phyloP scores from a whole-genome alignment of 2,329 filamentous ascomycete species.

The Aspergillus eucalypticola region DNA sequence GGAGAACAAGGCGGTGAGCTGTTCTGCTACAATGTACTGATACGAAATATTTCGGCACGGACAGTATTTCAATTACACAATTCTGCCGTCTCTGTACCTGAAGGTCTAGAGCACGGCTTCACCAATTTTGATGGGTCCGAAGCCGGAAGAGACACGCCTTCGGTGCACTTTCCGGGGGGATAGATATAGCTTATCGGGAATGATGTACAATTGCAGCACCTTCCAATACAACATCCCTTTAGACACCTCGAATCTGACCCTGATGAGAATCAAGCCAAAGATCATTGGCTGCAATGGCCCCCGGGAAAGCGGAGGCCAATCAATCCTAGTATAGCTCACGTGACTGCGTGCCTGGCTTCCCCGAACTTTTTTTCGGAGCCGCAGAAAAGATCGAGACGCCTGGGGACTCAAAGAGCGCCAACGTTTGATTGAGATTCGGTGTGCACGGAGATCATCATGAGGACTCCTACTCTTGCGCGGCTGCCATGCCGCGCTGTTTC shows the following conservation, averaged over 20 bases:
- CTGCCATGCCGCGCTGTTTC: constrained; percentile 41
- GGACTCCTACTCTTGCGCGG: constrained; percentile 44
- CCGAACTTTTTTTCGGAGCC: constrained; percentile 39
- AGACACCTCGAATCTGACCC: neutral
- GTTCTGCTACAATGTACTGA: neutral
- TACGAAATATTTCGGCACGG: neutral
- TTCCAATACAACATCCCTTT: neutral
- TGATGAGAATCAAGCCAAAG: neutral
- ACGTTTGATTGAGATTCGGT: constrained; percentile 27
- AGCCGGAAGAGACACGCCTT: neutral
- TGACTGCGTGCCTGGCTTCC: constrained; percentile 38
- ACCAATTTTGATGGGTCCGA: neutral
- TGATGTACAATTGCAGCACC: neutral
- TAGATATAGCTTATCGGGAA: neutral
- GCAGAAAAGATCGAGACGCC: constrained; percentile 27
- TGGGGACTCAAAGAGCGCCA: constrained; percentile 24
- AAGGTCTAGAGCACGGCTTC: neutral
- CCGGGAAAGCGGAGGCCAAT: constrained; percentile 22
- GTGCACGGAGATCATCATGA: constrained; percentile 38
- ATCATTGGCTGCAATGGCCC: neutral
- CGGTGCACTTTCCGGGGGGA: neutral
- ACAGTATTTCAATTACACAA: neutral
- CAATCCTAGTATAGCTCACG: constrained; percentile 23
- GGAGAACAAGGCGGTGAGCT: constrained; percentile 15
- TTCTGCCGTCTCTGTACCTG: neutral